A percentile compares a stretch with the other conserved stretches of the same genome.
Evolutionary conservation across 2,329 filamentous ascomycete genomes (phyloP).

Genomic region (Daldinia sp.): DNA sequence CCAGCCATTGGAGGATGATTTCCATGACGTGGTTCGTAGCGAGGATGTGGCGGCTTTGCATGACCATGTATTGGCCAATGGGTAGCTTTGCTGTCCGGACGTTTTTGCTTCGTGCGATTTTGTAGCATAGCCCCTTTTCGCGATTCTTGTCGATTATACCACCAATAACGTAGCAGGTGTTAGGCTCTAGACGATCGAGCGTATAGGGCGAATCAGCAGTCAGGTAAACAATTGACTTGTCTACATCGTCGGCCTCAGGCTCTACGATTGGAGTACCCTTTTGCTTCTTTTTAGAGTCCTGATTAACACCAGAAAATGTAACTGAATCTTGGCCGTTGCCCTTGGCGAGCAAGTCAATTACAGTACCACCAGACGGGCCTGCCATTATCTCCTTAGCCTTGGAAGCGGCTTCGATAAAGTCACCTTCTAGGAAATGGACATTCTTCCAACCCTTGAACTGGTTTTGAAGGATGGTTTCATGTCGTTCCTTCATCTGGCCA

Average conservation of each 20-base stretch:
- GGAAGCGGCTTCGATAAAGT: slow-evolving; percentile 75
- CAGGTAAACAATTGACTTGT: slow-evolving; percentile 77
- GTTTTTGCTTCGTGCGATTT: slow-evolving; percentile 74
- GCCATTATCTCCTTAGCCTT: slow-evolving; percentile 74
- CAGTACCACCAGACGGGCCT: slow-evolving; percentile 59
- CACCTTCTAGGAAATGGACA: slow-evolving; percentile 74
- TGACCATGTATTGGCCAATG: slow-evolving; percentile 93
- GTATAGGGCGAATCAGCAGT: slow-evolving; percentile 91
- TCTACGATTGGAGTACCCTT: slow-evolving; percentile 37
- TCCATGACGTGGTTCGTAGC: slow-evolving; percentile 96
- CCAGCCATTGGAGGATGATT: slow-evolving; percentile 94
- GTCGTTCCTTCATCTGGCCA: slow-evolving; percentile 77
- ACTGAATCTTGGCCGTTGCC: slow-evolving; percentile 46
- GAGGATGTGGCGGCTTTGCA: slow-evolving; percentile 85
- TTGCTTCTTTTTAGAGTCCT: slow-evolving; percentile 49
- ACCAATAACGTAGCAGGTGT: slow-evolving; percentile 91
- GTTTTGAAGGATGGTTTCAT: slow-evolving; percentile 76
- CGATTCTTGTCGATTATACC: slow-evolving; percentile 96
- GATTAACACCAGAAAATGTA: slow-evolving; percentile 44
- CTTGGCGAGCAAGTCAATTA: slow-evolving; percentile 66
- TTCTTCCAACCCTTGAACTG: slow-evolving; percentile 83
- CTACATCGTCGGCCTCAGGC: slow-evolving; percentile 45
- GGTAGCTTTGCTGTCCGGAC: slow-evolving; percentile 90
- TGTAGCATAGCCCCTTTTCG: slow-evolving; percentile 93
- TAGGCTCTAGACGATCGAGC: slow-evolving; percentile 81